Conservation (phyloP, 768 basidiomycete genomes). For the Amanita pseudoporphyria region DNA sequence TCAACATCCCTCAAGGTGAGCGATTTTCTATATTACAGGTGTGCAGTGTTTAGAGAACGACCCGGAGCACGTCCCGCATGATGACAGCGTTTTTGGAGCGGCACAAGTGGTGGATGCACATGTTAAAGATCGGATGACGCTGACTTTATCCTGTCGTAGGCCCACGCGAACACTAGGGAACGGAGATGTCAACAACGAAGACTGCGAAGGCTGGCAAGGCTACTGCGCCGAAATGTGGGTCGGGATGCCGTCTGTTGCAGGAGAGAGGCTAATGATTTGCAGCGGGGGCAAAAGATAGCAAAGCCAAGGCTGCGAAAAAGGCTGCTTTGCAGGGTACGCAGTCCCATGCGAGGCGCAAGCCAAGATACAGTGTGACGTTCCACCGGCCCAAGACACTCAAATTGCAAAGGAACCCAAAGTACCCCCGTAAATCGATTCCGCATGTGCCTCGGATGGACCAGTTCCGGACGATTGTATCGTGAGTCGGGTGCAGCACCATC, state of each 20-base stretch:
- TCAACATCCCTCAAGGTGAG: slow-evolving; percentile 7
- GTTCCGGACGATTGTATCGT: slow-evolving; percentile 90
- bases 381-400: slow-evolving; percentile 92
- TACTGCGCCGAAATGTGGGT: slow-evolving; percentile 33
- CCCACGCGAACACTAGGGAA: neutral
- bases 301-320: slow-evolving; percentile 95
- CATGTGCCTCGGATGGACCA: slow-evolving; percentile 96
- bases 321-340: slow-evolving; percentile 85
- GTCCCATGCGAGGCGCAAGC: slow-evolving; percentile 69
- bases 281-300: slow-evolving; percentile 36
- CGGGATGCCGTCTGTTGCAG: neutral
- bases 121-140: slow-evolving; percentile 5
- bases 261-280: slow-evolving; percentile 18
- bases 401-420: slow-evolving; percentile 76
- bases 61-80: neutral
- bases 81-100: neutral
- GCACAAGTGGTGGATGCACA: slow-evolving; percentile 1
- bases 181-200: slow-evolving; percentile 58
- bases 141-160: neutral
- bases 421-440: slow-evolving; percentile 91
- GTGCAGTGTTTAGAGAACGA: neutral
- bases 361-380: slow-evolving; percentile 83
- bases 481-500: slow-evolving; percentile 23
- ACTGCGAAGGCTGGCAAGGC: slow-evolving; percentile 53
- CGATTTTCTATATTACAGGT: neutral